Conservation (phyloP, 1,284 basidiomycete species). For the Pseudozyma tsukubaensis region DNA sequence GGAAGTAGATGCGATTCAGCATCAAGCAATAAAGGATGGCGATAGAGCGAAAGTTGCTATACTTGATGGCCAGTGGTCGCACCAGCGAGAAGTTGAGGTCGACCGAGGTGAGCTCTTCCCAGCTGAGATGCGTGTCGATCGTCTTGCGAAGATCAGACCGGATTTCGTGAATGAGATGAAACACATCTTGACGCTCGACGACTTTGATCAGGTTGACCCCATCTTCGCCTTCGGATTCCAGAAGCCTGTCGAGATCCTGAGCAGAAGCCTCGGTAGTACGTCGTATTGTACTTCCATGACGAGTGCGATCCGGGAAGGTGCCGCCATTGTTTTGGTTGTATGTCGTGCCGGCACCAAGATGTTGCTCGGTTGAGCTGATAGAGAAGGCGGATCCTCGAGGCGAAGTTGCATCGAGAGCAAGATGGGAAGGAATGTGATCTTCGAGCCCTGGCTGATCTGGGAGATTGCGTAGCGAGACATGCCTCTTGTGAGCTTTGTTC, state of each 20-base stretch:
- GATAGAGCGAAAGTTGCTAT: conserved; percentile 63
- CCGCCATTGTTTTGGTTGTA: not conserved
- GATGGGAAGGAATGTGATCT: conserved; percentile 25
- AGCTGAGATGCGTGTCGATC: conserved; percentile 61
- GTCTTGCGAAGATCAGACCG: conserved; percentile 50
- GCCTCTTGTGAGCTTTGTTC: conserved; percentile 23
- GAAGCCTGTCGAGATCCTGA: conserved; percentile 39
- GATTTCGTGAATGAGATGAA: conserved; percentile 56
- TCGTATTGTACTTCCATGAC: conserved; percentile 9
- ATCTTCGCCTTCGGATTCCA: conserved; percentile 51
- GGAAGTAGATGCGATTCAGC: conserved; percentile 86
- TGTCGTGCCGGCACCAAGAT: conserved; percentile 12
- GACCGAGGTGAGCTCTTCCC: conserved; percentile 59
- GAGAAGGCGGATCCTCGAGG: conserved; percentile 29
- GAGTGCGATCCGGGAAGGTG: conserved; percentile 1
- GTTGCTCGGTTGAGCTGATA: conserved; percentile 33
- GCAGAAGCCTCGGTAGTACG: conserved; percentile 34
- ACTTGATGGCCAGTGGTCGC: conserved; percentile 60
- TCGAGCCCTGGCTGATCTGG: conserved; percentile 37
- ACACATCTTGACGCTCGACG: conserved; percentile 52
- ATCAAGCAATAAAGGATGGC: conserved; percentile 87
- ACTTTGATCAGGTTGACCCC: conserved; percentile 49
- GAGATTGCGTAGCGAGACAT: conserved; percentile 42
- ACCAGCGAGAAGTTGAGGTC: conserved; percentile 63
- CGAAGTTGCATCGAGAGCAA: conserved; percentile 24